These are phyloP conservation scores for Uromyces viciae-fabae DNA, from an alignment of 1,284 basidiomycete species.

Conservation along the genomic window DNA sequence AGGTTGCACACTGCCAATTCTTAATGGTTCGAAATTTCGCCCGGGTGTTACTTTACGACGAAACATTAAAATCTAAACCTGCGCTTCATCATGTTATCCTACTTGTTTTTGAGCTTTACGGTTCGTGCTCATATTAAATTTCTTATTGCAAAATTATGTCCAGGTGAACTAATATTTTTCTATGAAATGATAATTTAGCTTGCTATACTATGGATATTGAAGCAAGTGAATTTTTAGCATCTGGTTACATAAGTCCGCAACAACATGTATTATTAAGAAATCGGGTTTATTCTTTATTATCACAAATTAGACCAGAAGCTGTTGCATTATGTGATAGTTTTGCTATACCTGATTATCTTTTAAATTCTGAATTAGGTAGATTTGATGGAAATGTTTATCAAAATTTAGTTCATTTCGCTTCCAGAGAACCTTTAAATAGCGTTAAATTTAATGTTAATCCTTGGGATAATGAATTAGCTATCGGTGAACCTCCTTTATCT, in stretches of 20 bases:
- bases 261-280: constrained; percentile 54
- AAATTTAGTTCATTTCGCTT: constrained; percentile 49
- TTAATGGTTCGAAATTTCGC: constrained; percentile 56
- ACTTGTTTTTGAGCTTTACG: constrained; percentile 52
- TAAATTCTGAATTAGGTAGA: constrained; percentile 55
- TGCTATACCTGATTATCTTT: constrained; percentile 54
- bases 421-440: constrained; percentile 50
- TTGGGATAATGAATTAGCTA: constrained; percentile 35
- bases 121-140: constrained; percentile 48
- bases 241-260: constrained; percentile 54
- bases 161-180: not conserved
- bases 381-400: constrained; percentile 54
- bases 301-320: constrained; percentile 53
- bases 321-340: constrained; percentile 54
- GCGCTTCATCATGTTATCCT: constrained; percentile 55
- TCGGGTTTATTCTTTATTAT: constrained; percentile 54
- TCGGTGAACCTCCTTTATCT: constrained; percentile 24
- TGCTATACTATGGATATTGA: constrained; percentile 49
- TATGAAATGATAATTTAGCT: not conserved
- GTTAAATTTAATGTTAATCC: constrained; percentile 54
- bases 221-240: constrained; percentile 55
- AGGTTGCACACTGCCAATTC: constrained; percentile 52
- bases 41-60: constrained; percentile 55
- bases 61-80: constrained; percentile 53
- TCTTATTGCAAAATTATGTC: constrained; percentile 40